Percentiles rank a stretch among this genome's conserved stretches.
Evolutionary conservation across 2,329 filamentous ascomycete genomes (phyloP).

Genomic region (Paradendryphiella salina): DNA sequence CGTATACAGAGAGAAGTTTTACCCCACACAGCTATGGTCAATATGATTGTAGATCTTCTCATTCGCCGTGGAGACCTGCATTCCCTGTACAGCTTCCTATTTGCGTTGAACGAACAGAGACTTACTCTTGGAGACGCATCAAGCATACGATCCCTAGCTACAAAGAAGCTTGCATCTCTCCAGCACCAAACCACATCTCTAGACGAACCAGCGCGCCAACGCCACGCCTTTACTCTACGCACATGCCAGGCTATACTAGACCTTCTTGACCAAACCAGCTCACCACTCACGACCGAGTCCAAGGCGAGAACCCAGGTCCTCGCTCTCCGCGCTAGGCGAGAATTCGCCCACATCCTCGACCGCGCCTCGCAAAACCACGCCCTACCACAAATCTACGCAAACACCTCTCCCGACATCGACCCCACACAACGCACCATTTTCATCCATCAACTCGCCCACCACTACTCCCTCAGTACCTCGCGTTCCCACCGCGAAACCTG

Average conservation of each 20-base stretch:
- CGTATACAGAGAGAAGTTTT: conserved; percentile 14
- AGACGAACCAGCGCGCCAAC: conserved; percentile 7
- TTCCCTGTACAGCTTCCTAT: conserved; percentile 16
- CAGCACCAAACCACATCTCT: neutral
- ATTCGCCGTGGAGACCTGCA: conserved; percentile 10
- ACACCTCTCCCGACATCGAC: conserved; percentile 17
- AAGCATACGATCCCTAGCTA: conserved; percentile 12
- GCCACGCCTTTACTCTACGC: conserved; percentile 12
- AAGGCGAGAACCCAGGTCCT: neutral
- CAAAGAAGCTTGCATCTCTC: conserved; percentile 6
- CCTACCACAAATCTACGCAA: conserved; percentile 31
- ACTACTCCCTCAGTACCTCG: conserved; percentile 36
- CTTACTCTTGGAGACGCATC: conserved; percentile 10
- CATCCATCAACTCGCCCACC: conserved; percentile 41
- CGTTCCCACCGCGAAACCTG: conserved; percentile 24
- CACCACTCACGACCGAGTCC: neutral
- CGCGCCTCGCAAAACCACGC: conserved; percentile 26
- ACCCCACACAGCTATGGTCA: conserved; percentile 21
- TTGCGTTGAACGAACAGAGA: conserved; percentile 10
- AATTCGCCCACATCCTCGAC: conserved; percentile 35
- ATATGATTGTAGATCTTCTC: conserved; percentile 14
- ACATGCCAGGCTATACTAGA: conserved; percentile 11
- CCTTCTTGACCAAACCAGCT: conserved; percentile 8
- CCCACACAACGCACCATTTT: conserved; percentile 22
- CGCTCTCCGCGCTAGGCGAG: conserved; percentile 16